Conservation (phyloP, 306 rosid genomes). For the Ormosia semicastrata region DNA sequence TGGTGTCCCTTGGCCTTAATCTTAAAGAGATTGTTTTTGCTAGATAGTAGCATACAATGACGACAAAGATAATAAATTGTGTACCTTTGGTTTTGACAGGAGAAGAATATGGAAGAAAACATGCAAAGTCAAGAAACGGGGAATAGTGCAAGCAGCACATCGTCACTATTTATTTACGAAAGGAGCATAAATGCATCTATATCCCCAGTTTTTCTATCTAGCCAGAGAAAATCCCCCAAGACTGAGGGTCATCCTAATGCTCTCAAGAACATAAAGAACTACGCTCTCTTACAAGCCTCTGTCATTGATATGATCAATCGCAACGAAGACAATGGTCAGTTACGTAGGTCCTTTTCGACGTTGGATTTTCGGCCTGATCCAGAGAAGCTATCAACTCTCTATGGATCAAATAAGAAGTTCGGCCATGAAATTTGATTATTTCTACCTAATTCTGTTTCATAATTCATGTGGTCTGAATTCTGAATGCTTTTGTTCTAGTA, state of each 20-base stretch:
- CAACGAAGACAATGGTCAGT: slow-evolving; percentile 46
- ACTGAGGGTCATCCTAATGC: slow-evolving; percentile 79
- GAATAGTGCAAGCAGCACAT: slow-evolving; percentile 42
- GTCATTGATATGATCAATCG: slow-evolving; percentile 51
- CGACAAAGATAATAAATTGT: background rate
- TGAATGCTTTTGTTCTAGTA: background rate
- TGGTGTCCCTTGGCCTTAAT: background rate
- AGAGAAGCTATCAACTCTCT: slow-evolving; percentile 30
- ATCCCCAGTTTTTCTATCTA: slow-evolving; percentile 49
- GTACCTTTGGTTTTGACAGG: slow-evolving; percentile 31
- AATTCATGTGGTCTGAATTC: background rate
- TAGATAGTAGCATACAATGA: background rate
- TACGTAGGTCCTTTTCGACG: slow-evolving; percentile 53
- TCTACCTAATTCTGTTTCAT: background rate
- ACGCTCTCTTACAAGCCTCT: slow-evolving; percentile 61
- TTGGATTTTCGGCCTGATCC: slow-evolving; percentile 52
- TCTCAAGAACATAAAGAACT: slow-evolving; percentile 59
- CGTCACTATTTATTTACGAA: slow-evolving; percentile 34
- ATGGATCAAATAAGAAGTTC: slow-evolving; percentile 31
- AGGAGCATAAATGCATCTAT: slow-evolving; percentile 41
- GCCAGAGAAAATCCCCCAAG: slow-evolving; percentile 41
- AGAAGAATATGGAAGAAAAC: slow-evolving; percentile 31
- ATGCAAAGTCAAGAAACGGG: slow-evolving; percentile 33
- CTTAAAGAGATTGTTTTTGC: background rate
- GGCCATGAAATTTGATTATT: background rate